Percentiles rank a stretch among this genome's conserved stretches.
Conservation (phyloP, 176 grass and related monocot species). For the Cenchrus purpureus region DNA sequence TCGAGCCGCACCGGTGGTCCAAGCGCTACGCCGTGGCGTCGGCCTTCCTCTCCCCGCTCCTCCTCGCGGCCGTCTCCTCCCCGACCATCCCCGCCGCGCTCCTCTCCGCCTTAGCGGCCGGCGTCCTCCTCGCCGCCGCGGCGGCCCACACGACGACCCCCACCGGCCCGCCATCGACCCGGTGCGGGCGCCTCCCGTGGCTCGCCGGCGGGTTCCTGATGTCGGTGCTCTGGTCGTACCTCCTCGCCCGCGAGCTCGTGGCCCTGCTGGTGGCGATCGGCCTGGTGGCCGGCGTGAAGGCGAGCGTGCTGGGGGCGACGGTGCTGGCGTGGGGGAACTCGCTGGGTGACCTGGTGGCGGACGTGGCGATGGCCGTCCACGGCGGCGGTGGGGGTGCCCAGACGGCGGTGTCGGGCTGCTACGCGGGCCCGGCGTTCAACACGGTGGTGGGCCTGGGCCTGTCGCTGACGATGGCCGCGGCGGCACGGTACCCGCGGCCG, state of each 20-base stretch:
- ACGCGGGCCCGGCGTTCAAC: conserved; percentile 80
- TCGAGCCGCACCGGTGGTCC: conserved; percentile 60
- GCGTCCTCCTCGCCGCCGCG: conserved; percentile 13
- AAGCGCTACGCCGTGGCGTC: conserved; percentile 44
- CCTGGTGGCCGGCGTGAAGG: conserved; percentile 46
- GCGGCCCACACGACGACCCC: conserved; percentile 25
- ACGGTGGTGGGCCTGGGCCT: conserved; percentile 67
- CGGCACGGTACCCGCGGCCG: conserved; percentile 38
- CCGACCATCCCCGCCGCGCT: not conserved
- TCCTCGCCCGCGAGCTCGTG: conserved; percentile 68
- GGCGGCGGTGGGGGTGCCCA: conserved; percentile 47
- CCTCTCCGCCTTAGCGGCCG: not conserved
- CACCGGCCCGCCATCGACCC: not conserved
- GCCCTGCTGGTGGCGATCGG: conserved; percentile 60
- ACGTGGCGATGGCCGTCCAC: conserved; percentile 64
- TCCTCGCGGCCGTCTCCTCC: conserved; percentile 29
- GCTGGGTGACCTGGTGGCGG: conserved; percentile 65
- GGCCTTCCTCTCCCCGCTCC: conserved; percentile 36
- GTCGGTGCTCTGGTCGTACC: conserved; percentile 78
- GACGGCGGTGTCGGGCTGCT: conserved; percentile 68
- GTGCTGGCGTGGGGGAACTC: conserved; percentile 93
- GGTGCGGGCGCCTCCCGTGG: conserved; percentile 39
- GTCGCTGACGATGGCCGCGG: conserved; percentile 56
- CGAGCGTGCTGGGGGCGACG: conserved; percentile 61
- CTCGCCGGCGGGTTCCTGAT: conserved; percentile 73